Evolutionary conservation across 2,329 filamentous ascomycete genomes (phyloP).

Genomic region (Beauveria sp.): DNA sequence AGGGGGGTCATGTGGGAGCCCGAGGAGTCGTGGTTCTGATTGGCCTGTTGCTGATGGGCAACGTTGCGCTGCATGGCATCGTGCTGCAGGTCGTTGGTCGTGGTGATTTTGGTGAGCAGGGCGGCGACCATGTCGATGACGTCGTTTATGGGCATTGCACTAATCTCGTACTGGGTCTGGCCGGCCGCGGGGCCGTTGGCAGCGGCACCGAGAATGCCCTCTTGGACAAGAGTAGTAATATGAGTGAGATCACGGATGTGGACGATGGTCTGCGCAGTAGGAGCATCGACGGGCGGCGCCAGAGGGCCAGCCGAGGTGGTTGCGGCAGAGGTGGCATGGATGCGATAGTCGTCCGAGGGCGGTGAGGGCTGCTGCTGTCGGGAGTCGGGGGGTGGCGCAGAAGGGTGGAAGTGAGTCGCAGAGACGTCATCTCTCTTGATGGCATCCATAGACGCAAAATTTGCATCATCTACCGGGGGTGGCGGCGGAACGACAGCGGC

Average conservation of each 20-base stretch:
- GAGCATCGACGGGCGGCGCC: conserved; percentile 19
- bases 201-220: conserved; percentile 58
- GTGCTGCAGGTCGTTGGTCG: conserved; percentile 91
- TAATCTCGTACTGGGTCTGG: conserved; percentile 79
- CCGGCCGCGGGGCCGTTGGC: background rate
- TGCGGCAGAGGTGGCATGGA: conserved; percentile 25
- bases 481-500: conserved; percentile 26
- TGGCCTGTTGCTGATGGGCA: conserved; percentile 50
- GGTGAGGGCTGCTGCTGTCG: conserved; percentile 28
- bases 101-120: conserved; percentile 91
- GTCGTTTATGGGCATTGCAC: conserved; percentile 91
- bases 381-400: background rate
- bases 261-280: conserved; percentile 48
- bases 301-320: conserved; percentile 13
- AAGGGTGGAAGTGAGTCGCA: conserved; percentile 3
- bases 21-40: conserved; percentile 34
- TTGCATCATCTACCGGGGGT: conserved; percentile 33
- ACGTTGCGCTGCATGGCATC: conserved; percentile 74
- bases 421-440: conserved; percentile 16
- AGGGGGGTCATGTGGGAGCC: conserved; percentile 55
- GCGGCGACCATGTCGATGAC: conserved; percentile 99
- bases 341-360: conserved; percentile 24
- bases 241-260: conserved; percentile 84
- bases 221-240: conserved; percentile 78
- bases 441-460: conserved; percentile 42